Evolutionary conservation across 345 rosid species (phyloP).

Genomic region (Melaleuca alternifolia): DNA sequence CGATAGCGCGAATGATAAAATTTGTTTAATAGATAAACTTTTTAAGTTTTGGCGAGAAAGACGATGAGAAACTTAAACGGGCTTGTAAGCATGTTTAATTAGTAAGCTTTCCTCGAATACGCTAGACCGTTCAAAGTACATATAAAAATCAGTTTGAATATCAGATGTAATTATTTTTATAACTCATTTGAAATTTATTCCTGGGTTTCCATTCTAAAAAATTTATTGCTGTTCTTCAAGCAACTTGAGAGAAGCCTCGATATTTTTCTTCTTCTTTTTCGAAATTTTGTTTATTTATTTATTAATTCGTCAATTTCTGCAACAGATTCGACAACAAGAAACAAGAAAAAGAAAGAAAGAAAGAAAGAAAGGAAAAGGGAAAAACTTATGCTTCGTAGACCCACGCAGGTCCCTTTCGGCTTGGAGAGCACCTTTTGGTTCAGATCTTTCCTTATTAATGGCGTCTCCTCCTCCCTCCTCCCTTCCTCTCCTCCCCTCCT

Average conservation of each 20-base stretch:
- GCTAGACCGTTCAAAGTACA: neutral
- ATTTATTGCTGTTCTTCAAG: neutral
- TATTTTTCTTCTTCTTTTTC: neutral
- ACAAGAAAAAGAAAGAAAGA: no score
- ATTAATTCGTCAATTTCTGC: neutral
- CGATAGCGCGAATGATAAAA: neutral
- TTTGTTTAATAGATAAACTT: neutral
- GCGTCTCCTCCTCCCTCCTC: neutral
- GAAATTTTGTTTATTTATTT: neutral
- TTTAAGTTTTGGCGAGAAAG: neutral
- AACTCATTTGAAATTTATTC: neutral
- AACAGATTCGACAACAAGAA: neutral
- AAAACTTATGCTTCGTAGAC: neutral
- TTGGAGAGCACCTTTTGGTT: neutral
- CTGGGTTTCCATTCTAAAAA: neutral
- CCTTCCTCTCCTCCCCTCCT: neutral
- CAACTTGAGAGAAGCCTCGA: neutral
- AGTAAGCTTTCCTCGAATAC: neutral
- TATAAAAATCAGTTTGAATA: accelerated
- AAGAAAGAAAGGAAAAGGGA: neutral
- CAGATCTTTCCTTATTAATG: neutral
- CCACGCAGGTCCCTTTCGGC: neutral
- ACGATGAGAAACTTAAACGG: no score
- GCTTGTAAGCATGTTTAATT: no score
- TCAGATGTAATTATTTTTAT: neutral